Percentiles rank a stretch among this genome's conserved stretches.
Evolutionary conservation across 305 asterid genomes (phyloP).

Genomic region (Solanum hybrid): DNA sequence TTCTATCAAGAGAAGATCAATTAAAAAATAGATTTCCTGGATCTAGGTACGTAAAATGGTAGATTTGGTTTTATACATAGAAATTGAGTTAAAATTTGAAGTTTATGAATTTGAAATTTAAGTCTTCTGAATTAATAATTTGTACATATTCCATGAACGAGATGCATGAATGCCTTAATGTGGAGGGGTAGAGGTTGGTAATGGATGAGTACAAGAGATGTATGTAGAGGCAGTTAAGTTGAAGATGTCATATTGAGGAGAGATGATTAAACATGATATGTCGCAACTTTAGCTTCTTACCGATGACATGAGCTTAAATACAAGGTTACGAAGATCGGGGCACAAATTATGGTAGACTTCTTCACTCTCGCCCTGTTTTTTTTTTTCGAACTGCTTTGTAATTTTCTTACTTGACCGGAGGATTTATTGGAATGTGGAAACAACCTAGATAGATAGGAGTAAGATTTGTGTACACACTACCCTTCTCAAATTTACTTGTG

Average conservation of each 20-base stretch:
- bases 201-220: neutral
- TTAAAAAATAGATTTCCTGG: neutral
- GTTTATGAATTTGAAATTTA: neutral
- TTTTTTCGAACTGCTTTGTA: neutral
- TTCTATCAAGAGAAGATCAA: neutral
- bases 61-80: neutral
- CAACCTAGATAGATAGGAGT: neutral
- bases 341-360: neutral
- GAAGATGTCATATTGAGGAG: neutral
- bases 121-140: neutral
- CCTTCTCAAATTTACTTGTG: neutral
- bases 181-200: neutral
- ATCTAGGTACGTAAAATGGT: neutral
- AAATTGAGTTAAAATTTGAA: neutral
- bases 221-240: neutral
- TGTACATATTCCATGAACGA: neutral
- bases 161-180: neutral
- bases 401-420: neutral
- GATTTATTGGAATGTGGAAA: neutral
- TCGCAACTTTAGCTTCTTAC: neutral
- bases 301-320: neutral
- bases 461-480: neutral
- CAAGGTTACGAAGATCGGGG: neutral
- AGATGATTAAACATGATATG: neutral
- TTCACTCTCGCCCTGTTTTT: neutral